phyloP scores from a whole-genome alignment of 805 yeast species.

The Suhomyces xylopsoci region DNA sequence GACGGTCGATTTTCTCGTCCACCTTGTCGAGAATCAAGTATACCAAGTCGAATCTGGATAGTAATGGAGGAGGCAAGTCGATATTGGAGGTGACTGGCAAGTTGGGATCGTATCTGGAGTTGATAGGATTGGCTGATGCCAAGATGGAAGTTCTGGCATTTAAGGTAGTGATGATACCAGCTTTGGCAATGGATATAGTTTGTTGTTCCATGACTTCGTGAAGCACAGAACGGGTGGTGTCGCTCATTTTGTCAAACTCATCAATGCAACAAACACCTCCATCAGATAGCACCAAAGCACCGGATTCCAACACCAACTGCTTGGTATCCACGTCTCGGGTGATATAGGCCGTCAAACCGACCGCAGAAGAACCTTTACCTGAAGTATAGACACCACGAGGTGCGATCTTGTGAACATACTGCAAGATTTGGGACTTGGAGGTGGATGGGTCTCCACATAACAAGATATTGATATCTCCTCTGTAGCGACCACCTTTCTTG shows the following conservation, averaged over 20 bases:
- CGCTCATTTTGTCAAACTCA: slow-evolving; percentile 97
- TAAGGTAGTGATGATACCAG: slow-evolving; percentile 94
- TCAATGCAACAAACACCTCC: slow-evolving; percentile 99
- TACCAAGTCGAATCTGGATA: slow-evolving; percentile 93
- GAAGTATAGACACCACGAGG: slow-evolving; percentile 98
- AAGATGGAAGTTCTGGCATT: slow-evolving; percentile 94
- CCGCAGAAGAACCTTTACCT: slow-evolving; percentile 99
- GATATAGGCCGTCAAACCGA: slow-evolving; percentile 95
- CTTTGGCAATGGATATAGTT: slow-evolving; percentile 96
- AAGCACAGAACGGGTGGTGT: slow-evolving; percentile 86
- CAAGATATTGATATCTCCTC: slow-evolving; percentile 92
- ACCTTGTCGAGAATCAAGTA: slow-evolving; percentile 90
- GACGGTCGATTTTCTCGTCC: slow-evolving; percentile 79
- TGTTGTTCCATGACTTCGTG: slow-evolving; percentile 99
- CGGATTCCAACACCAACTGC: slow-evolving; percentile 90
- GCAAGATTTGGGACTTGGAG: slow-evolving; percentile 89
- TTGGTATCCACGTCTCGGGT: slow-evolving; percentile 92
- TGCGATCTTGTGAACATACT: slow-evolving; percentile 94
- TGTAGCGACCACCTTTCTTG: slow-evolving; percentile 84
- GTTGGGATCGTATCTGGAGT: slow-evolving; percentile 92
- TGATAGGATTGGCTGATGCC: slow-evolving; percentile 96
- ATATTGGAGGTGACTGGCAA: slow-evolving; percentile 93
- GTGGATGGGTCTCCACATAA: slow-evolving; percentile 99
- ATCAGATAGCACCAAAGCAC: slow-evolving; percentile 93
- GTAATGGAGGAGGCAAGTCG: slow-evolving; percentile 92